Evolutionary conservation across 1,284 basidiomycete species (phyloP).

Genomic region (Leccinum pallidistipes): DNA sequence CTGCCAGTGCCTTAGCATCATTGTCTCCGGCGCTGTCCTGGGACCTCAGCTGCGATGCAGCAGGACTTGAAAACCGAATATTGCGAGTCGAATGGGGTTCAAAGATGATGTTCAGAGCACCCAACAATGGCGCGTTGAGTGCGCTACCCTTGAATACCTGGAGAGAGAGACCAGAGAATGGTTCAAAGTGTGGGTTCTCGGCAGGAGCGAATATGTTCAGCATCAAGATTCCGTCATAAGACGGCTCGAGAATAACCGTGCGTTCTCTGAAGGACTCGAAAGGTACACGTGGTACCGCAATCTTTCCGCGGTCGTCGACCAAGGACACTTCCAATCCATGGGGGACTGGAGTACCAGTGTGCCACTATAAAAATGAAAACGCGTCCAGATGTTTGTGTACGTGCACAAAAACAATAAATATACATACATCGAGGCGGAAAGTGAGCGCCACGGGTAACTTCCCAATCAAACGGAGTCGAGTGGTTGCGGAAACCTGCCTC

Average conservation of each 20-base stretch:
- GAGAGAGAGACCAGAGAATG: constrained; percentile 12
- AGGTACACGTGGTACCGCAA: neutral
- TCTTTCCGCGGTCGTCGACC: constrained; percentile 7
- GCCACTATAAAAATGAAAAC: neutral
- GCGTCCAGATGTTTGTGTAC: neutral
- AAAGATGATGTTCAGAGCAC: constrained; percentile 16
- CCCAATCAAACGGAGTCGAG: constrained; percentile 12
- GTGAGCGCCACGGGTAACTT: neutral
- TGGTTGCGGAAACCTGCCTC: constrained; percentile 7
- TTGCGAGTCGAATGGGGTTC: constrained; percentile 14
- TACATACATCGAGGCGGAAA: constrained; percentile 4
- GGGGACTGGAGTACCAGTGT: constrained; percentile 4
- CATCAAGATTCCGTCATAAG: constrained; percentile 10
- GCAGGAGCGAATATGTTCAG: constrained; percentile 6
- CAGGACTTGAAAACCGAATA: constrained; percentile 10
- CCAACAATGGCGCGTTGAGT: neutral
- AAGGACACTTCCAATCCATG: constrained; percentile 8
- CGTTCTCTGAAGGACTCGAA: neutral
- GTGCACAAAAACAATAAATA: neutral
- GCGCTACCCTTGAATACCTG: neutral
- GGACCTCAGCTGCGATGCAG: neutral
- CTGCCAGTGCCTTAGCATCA: neutral
- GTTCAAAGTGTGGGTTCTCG: constrained; percentile 1
- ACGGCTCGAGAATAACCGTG: neutral
- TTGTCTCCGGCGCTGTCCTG: neutral